Conservation (phyloP, 148 eudicot species). For the Persicaria tinctoria region DNA sequence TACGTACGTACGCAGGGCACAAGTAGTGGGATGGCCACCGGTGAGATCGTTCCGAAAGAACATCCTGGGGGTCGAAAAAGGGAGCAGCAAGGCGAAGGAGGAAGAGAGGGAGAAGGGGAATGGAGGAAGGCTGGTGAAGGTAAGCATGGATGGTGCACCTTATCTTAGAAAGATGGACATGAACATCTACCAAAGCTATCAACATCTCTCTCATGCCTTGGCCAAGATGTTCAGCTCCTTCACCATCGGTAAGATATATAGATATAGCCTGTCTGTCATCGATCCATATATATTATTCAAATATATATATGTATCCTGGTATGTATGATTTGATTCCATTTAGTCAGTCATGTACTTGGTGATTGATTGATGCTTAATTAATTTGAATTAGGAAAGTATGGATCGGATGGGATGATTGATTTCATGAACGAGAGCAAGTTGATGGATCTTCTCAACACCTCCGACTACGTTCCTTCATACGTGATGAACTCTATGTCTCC, state of each 20-base stretch:
- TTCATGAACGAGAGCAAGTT: conserved; percentile 83
- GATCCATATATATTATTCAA: too few relatives aligned
- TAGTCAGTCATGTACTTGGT: too few relatives aligned
- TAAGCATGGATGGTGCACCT: conserved; percentile 89
- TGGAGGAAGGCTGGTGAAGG: conserved; percentile 44
- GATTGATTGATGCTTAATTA: too few relatives aligned
- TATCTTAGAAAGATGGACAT: conserved; percentile 81
- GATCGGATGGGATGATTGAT: conserved; percentile 67
- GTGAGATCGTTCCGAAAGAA: conserved; percentile 71
- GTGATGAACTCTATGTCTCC: too few relatives aligned
- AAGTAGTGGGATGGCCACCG: conserved; percentile 94
- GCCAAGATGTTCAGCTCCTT: conserved; percentile 76
- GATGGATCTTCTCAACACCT: conserved; percentile 65
- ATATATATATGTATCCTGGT: too few relatives aligned
- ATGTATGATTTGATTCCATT: too few relatives aligned
- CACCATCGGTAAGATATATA: conserved; percentile 48
- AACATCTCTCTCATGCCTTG: conserved; percentile 34
- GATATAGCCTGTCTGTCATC: too few relatives aligned
- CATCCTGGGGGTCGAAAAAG: conserved; percentile 41
- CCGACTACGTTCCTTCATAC: conserved; percentile 75
- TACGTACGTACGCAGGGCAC: conserved; percentile 37
- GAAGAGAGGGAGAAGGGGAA: conserved; percentile 11
- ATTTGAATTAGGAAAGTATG: conserved; percentile 12
- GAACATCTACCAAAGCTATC: conserved; percentile 43
- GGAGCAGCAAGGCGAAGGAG: conserved; percentile 21